Percentiles rank a stretch among this genome's conserved stretches.
phyloP scores from a whole-genome alignment of 225 moss, liverwort and hornwort genomes.

The Polytrichum commune region DNA sequence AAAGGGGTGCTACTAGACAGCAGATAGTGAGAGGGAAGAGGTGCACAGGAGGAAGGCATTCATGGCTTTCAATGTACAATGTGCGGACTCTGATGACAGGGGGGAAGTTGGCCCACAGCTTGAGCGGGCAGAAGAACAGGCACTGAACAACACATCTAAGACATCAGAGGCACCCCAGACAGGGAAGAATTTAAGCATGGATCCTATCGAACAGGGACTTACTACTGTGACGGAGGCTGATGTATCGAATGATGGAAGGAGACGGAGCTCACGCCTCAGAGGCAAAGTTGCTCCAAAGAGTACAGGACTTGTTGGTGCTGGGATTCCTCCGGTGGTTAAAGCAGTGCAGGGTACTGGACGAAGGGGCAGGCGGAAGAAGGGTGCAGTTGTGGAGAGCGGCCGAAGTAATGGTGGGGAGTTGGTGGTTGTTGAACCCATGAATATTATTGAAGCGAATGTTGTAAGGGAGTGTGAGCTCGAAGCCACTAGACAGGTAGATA shows the following conservation, averaged over 20 bases:
- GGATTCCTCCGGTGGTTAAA: slow-evolving; percentile 14
- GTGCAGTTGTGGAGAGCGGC: slow-evolving; percentile 21
- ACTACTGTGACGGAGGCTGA: slow-evolving; percentile 11
- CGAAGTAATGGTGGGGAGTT: slow-evolving; percentile 23
- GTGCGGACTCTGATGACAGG: slow-evolving; percentile 25
- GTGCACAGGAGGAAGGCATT: slow-evolving; percentile 8
- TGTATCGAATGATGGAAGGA: slow-evolving; percentile 22
- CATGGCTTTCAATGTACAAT: slow-evolving; percentile 37
- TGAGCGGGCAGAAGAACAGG: slow-evolving; percentile 7
- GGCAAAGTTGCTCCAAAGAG: slow-evolving; percentile 18
- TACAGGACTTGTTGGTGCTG: slow-evolving; percentile 18
- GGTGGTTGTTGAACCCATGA: slow-evolving; percentile 3
- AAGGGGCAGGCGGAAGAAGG: slow-evolving; percentile 36
- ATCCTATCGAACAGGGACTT: slow-evolving; percentile 10
- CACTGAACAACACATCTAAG: slow-evolving; percentile 5
- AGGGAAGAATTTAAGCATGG: slow-evolving; percentile 14
- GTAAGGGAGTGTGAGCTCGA: background rate
- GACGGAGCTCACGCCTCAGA: slow-evolving; percentile 39
- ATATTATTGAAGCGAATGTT: no score
- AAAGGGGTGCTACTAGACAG: slow-evolving; percentile 21
- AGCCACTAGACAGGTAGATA: background rate
- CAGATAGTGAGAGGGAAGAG: slow-evolving; percentile 11
- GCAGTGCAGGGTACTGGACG: slow-evolving; percentile 23
- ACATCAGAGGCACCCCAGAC: slow-evolving; percentile 3
- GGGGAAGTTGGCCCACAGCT: slow-evolving; percentile 2